Evolutionary conservation across 257 asterid species (phyloP).

Genomic region (Forsythia suspensa): DNA sequence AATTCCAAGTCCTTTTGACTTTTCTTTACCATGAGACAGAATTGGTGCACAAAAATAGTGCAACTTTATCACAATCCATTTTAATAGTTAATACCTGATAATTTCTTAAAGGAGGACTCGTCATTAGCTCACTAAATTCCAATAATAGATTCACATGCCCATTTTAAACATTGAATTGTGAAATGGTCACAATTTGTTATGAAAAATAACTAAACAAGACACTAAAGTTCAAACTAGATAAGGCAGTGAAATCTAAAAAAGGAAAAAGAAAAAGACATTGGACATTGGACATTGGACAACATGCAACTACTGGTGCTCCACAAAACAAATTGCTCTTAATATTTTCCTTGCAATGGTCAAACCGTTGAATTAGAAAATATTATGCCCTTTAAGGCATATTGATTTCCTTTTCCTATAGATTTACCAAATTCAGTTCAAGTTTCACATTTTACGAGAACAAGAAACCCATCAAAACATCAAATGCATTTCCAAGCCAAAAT

Average conservation of each 20-base stretch:
- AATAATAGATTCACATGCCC: conserved; percentile 2
- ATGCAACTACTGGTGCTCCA: neutral
- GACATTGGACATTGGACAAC: neutral
- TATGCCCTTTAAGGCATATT: too few relatives aligned
- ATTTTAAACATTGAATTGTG: neutral
- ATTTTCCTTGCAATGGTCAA: neutral
- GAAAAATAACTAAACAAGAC: neutral
- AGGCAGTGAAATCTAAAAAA: neutral
- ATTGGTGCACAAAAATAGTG: neutral
- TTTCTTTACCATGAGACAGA: neutral
- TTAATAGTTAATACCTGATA: neutral
- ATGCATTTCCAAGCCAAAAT: too few relatives aligned
- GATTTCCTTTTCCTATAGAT: too few relatives aligned
- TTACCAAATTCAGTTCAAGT: too few relatives aligned
- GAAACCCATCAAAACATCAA: too few relatives aligned
- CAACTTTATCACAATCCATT: conserved; percentile 1
- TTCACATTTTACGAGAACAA: too few relatives aligned
- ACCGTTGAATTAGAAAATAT: neutral
- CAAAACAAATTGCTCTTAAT: neutral
- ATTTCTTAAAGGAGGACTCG: neutral
- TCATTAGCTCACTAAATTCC: conserved; percentile 14
- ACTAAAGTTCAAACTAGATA: neutral
- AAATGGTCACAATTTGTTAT: neutral
- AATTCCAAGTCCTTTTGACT: neutral
- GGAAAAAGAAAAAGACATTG: neutral